Evolutionary conservation across 768 basidiomycete genomes (phyloP).

Genomic region (Tulasnella sp.): DNA sequence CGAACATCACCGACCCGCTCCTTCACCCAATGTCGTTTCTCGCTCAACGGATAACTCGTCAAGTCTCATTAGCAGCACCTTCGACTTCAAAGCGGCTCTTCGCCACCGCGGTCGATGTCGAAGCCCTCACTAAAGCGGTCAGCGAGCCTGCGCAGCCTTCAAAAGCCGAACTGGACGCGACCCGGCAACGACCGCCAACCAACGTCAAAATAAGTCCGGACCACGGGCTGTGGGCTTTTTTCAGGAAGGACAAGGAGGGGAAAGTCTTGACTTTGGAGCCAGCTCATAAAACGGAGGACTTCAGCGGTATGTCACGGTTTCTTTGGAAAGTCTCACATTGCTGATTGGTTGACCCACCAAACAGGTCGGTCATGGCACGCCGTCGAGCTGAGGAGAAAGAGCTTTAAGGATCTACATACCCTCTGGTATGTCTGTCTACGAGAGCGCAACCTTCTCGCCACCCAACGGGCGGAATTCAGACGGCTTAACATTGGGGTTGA

Average conservation of each 20-base stretch:
- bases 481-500: constrained; percentile 33
- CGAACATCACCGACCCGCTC: too few species aligned
- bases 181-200: constrained; percentile 31
- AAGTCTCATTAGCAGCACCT: not conserved
- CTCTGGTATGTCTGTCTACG: constrained; percentile 87
- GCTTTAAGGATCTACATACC: constrained; percentile 85
- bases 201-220: constrained; percentile 38
- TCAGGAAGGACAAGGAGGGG: constrained; percentile 43
- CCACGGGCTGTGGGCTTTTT: constrained; percentile 72
- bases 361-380: constrained; percentile 85
- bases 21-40: not conserved
- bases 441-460: constrained; percentile 83
- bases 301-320: not conserved
- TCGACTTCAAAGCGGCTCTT: not conserved
- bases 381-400: constrained; percentile 77
- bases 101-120: not conserved
- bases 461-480: constrained; percentile 70
- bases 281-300: constrained; percentile 11
- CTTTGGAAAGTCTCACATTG: not conserved
- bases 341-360: constrained; percentile 25
- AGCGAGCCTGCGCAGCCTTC: not conserved
- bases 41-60: not conserved
- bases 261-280: constrained; percentile 25
- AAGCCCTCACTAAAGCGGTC: not conserved
- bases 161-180: not conserved